These are phyloP conservation scores for Neocallimastix lanati DNA, from an alignment of 192 early-diverging fungal species.

Conservation along the genomic window DNA sequence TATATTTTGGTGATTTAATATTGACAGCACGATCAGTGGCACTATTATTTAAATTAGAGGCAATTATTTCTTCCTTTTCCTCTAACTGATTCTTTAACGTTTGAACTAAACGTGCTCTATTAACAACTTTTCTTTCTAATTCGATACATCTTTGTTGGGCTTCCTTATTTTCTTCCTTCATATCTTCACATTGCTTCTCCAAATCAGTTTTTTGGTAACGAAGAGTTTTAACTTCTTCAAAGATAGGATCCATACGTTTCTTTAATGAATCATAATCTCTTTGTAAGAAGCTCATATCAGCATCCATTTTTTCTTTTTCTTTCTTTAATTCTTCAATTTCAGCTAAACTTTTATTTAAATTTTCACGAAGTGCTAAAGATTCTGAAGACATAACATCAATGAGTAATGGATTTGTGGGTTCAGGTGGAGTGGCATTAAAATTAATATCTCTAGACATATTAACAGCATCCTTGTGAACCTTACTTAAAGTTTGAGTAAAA, in stretches of 20 bases:
- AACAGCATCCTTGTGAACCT: not conserved
- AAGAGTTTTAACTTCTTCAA: not conserved
- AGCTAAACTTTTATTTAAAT: not conserved
- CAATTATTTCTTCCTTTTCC: not conserved
- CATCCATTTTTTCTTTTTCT: not conserved
- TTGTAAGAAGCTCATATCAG: not conserved
- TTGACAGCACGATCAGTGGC: not conserved
- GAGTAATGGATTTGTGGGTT: not conserved
- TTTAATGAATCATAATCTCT: not conserved
- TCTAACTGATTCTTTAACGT: not conserved
- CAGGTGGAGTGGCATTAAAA: not conserved
- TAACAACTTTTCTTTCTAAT: not conserved
- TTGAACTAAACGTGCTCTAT: not conserved
- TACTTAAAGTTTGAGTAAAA: not conserved
- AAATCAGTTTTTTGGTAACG: not conserved
- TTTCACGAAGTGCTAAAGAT: not conserved
- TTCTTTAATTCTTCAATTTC: not conserved
- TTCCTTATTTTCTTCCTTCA: not conserved
- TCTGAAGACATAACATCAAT: not conserved
- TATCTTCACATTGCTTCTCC: not conserved
- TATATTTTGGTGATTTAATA: not conserved
- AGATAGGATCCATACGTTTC: not conserved
- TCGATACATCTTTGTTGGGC: not conserved
- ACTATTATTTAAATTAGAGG: not conserved
- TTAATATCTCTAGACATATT: not conserved